Conservation (phyloP, 108 stramenopile species). For the Cyclotella distinguenda region DNA sequence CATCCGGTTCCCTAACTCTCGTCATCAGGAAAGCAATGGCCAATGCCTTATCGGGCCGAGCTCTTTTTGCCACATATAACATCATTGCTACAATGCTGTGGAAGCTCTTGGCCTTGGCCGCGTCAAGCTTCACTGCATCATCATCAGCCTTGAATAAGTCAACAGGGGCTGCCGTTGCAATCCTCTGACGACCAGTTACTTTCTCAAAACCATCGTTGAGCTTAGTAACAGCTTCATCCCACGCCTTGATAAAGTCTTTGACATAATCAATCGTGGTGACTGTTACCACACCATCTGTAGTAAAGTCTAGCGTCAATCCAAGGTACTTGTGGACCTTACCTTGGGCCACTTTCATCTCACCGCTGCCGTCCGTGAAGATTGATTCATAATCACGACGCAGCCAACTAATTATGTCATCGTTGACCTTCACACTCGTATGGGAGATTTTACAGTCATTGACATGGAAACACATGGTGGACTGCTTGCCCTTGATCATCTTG, state of each 20-base stretch:
- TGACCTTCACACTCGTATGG: slow-evolving; percentile 22
- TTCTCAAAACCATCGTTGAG: no score
- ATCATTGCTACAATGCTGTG: no score
- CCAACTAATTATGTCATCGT: slow-evolving; percentile 9
- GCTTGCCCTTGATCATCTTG: slow-evolving; percentile 34
- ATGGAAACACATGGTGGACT: slow-evolving; percentile 28
- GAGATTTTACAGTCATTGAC: slow-evolving; percentile 46
- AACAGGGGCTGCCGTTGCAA: background rate
- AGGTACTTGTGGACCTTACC: no score
- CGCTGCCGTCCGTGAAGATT: slow-evolving; percentile 24
- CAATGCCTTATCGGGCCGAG: no score
- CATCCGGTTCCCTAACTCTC: slow-evolving; percentile 13
- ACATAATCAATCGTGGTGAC: slow-evolving; percentile 6
- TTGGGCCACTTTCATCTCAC: slow-evolving; percentile 3
- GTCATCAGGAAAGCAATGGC: slow-evolving; percentile 51
- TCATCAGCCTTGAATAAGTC: slow-evolving; percentile 7
- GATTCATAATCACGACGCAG: slow-evolving; percentile 7
- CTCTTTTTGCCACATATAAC: no score
- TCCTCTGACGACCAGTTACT: background rate
- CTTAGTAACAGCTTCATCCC: background rate
- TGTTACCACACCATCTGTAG: background rate
- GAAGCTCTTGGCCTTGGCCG: slow-evolving; percentile 37
- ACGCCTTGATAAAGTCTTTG: background rate
- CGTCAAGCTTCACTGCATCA: slow-evolving; percentile 3
- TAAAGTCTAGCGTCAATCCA: slow-evolving; percentile 12